These are phyloP conservation scores for Lachnellula subtilissima DNA, from an alignment of 2,329 filamentous ascomycete species.

Conservation along the genomic window DNA sequence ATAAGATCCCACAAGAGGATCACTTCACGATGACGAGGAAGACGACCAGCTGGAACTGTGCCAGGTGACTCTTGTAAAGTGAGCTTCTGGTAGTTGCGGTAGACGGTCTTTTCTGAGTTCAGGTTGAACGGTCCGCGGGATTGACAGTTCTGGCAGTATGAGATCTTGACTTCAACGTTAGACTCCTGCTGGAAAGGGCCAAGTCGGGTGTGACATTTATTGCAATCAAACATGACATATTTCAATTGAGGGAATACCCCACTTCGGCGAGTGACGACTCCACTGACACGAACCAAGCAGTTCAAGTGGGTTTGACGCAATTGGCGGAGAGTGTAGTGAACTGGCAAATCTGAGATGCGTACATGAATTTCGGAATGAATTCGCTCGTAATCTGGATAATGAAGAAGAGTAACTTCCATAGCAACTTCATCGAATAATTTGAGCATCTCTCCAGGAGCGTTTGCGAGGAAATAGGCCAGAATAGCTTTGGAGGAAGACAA, in stretches of 20 bases:
- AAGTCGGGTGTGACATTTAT: constrained; percentile 84
- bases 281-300: constrained; percentile 88
- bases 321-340: constrained; percentile 92
- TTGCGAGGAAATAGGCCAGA: constrained; percentile 91
- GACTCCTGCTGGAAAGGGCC: constrained; percentile 98
- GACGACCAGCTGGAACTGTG: constrained; percentile 89
- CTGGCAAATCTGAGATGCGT: constrained; percentile 88
- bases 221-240: constrained; percentile 97
- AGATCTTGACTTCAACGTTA: constrained; percentile 91
- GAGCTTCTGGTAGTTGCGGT: constrained; percentile 97
- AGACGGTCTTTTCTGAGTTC: constrained; percentile 96
- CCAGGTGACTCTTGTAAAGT: constrained; percentile 96
- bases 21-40: constrained; percentile 89
- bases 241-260: constrained; percentile 98
- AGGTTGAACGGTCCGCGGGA: constrained; percentile 90
- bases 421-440: constrained; percentile 96
- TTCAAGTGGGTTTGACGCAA: constrained; percentile 94
- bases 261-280: constrained; percentile 88
- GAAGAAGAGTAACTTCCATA: constrained; percentile 90
- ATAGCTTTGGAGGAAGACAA: constrained; percentile 87
- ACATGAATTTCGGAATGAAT: constrained; percentile 98
- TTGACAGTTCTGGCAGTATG: constrained; percentile 94
- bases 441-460: constrained; percentile 89
- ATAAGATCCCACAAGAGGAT: constrained; percentile 96
- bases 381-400: constrained; percentile 95